Evolutionary conservation across 1,139 yeast genomes (phyloP).

Genomic region (Suhomyces bolitotheri): DNA sequence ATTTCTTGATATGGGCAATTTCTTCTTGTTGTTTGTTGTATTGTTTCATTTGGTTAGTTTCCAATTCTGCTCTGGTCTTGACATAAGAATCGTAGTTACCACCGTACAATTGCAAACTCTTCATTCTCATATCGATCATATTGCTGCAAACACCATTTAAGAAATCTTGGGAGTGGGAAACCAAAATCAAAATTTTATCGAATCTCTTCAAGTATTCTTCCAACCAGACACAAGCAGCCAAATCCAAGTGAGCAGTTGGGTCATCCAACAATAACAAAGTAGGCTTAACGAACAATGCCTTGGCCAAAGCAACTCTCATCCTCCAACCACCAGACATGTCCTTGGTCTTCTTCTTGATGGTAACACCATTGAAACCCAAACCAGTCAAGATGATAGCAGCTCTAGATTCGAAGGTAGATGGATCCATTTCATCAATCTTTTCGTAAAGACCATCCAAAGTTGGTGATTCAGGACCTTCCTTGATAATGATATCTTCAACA

Average conservation of each 20-base stretch:
- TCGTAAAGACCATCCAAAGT: slow-evolving; percentile 87
- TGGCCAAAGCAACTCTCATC: slow-evolving; percentile 88
- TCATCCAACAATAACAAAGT: slow-evolving; percentile 86
- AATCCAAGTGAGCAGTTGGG: slow-evolving; percentile 99
- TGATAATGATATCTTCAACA: slow-evolving; percentile 85
- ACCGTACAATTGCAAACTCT: slow-evolving; percentile 74
- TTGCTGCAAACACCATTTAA: slow-evolving; percentile 97
- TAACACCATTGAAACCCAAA: slow-evolving; percentile 88
- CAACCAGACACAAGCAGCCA: slow-evolving; percentile 99
- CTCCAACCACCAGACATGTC: slow-evolving; percentile 99
- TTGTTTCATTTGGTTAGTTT: slow-evolving; percentile 97
- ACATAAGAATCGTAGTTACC: slow-evolving; percentile 98
- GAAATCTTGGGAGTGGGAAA: slow-evolving; percentile 99
- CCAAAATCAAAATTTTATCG: slow-evolving; percentile 90
- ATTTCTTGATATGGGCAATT: slow-evolving; percentile 96
- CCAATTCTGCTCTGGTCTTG: slow-evolving; percentile 91
- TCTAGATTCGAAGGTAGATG: slow-evolving; percentile 91
- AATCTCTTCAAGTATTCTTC: slow-evolving; percentile 96
- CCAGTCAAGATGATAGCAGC: slow-evolving; percentile 96
- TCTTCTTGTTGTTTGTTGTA: slow-evolving; percentile 97
- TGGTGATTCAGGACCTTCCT: slow-evolving; percentile 93
- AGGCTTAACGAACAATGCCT: slow-evolving; percentile 87
- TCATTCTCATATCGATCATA: slow-evolving; percentile 95
- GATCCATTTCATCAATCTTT: slow-evolving; percentile 95
- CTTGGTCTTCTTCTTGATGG: slow-evolving; percentile 83